phyloP scores from a whole-genome alignment of 257 asterid species.

The Linderniella brevidens region DNA sequence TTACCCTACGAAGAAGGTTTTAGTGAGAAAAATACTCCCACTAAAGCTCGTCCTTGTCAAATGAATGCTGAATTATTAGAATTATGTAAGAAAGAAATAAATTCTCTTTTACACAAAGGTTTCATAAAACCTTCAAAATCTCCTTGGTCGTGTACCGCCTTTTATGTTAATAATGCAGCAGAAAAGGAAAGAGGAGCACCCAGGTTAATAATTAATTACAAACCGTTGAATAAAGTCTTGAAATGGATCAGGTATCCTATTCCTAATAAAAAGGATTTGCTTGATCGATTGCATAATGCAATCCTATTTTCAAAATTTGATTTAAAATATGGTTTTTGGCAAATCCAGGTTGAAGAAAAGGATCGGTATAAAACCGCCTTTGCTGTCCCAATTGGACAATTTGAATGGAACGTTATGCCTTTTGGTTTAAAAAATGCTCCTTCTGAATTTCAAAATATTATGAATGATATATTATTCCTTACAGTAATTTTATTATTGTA shows the following conservation, averaged over 20 bases:
- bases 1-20: no score
- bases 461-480: not conserved
- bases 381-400: not conserved
- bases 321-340: not conserved
- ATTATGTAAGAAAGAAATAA: no score
- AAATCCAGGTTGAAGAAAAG: not conserved
- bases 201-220: not conserved
- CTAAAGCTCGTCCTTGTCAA: no score
- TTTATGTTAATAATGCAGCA: not conserved
- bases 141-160: not conserved
- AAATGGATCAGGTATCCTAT: not conserved
- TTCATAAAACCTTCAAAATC: not conserved
- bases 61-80: no score
- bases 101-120: not conserved
- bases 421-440: not conserved
- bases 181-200: not conserved
- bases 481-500: not conserved
- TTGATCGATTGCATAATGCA: not conserved
- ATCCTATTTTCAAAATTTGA: not conserved
- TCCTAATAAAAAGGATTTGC: constrained; percentile 1
- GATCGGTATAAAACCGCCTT: not conserved
- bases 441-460: not conserved
- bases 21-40: no score
- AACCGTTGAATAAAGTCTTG: not conserved
- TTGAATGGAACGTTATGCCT: not conserved